These are phyloP conservation scores for Colletotrichum aenigma DNA, from an alignment of 2,329 filamentous ascomycete species.

Conservation along the genomic window DNA sequence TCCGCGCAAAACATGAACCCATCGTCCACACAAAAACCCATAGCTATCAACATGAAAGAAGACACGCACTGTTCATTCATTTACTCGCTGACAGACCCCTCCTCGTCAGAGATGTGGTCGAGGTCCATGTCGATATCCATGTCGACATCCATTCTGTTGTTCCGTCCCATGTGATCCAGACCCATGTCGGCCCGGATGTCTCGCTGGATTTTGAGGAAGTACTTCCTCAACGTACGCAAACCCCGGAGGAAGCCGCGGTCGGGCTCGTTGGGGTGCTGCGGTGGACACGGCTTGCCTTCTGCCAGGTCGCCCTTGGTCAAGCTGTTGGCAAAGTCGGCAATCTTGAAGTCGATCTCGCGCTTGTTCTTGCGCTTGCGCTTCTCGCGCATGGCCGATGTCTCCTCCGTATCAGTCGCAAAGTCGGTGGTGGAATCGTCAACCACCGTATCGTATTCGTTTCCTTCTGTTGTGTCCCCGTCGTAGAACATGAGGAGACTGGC, in stretches of 20 bases:
- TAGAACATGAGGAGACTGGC: conserved; percentile 95
- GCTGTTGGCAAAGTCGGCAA: conserved; percentile 98
- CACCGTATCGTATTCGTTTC: conserved; percentile 51
- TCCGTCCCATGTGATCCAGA: conserved; percentile 38
- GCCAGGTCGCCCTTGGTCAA: conserved; percentile 83
- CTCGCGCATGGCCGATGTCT: conserved; percentile 39
- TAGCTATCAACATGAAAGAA: conserved; percentile 10
- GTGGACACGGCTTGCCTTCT: conserved; percentile 72
- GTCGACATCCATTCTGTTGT: conserved; percentile 12
- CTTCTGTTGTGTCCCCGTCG: conserved; percentile 74
- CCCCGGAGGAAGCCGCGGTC: conserved; percentile 91
- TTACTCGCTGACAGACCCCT: conserved; percentile 19
- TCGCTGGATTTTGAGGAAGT: conserved; percentile 86
- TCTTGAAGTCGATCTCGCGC: conserved; percentile 85
- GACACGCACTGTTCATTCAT: not conserved
- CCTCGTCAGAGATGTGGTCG: conserved; percentile 12
- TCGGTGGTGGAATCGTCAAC: conserved; percentile 64
- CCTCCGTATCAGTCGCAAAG: conserved; percentile 62
- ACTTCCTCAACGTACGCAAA: conserved; percentile 76
- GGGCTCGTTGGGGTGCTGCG: conserved; percentile 77
- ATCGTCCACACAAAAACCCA: not conserved
- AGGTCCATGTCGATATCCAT: conserved; percentile 2
- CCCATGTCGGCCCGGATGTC: conserved; percentile 68
- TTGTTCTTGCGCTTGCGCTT: conserved; percentile 53
- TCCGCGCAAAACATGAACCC: not conserved